Percentiles rank a stretch among this genome's conserved stretches.
Conservation (phyloP, 352 stramenopile genomes). For the Pythium coloratum region DNA sequence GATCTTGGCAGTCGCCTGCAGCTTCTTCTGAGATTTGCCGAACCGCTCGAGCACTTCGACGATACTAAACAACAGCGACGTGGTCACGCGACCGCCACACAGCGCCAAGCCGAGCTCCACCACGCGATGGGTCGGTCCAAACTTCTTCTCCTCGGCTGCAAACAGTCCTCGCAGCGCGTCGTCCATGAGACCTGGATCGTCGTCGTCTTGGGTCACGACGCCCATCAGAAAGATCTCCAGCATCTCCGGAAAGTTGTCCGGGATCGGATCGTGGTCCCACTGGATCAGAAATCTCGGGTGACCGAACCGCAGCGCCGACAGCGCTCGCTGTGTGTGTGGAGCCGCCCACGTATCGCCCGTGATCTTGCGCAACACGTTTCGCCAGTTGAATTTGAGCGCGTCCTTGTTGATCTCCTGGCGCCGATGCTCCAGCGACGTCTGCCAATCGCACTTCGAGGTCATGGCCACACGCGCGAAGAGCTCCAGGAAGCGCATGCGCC, state of each 20-base stretch:
- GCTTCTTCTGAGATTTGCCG: slow-evolving; percentile 8
- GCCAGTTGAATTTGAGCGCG: slow-evolving; percentile 4
- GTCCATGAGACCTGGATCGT: not conserved
- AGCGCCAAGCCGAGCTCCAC: slow-evolving; percentile 23
- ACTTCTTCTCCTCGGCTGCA: not conserved
- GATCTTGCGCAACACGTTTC: slow-evolving; percentile 13
- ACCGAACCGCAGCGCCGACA: slow-evolving; percentile 18
- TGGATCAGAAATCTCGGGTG: slow-evolving; percentile 26
- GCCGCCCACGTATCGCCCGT: slow-evolving; percentile 16
- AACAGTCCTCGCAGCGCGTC: not conserved
- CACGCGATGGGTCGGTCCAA: slow-evolving; percentile 1
- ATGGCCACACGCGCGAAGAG: slow-evolving; percentile 17
- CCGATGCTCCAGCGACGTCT: slow-evolving; percentile 10
- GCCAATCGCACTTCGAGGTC: slow-evolving; percentile 12
- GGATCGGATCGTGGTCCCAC: slow-evolving; percentile 25
- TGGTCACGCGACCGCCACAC: slow-evolving; percentile 17
- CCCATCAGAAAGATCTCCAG: slow-evolving; percentile 21
- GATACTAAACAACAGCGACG: slow-evolving; percentile 23
- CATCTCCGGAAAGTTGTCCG: slow-evolving; percentile 17
- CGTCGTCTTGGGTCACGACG: slow-evolving; percentile 5
- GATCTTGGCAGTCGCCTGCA: not conserved
- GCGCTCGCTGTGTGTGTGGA: slow-evolving; percentile 10
- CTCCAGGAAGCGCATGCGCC: slow-evolving; percentile 16
- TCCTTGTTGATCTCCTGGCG: not conserved
- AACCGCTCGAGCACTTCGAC: slow-evolving; percentile 28